Percentiles rank a stretch among this genome's conserved stretches.
These are phyloP conservation scores for Chenopodium formosanum DNA, from an alignment of 148 eudicot genomes.

Conservation along the genomic window DNA sequence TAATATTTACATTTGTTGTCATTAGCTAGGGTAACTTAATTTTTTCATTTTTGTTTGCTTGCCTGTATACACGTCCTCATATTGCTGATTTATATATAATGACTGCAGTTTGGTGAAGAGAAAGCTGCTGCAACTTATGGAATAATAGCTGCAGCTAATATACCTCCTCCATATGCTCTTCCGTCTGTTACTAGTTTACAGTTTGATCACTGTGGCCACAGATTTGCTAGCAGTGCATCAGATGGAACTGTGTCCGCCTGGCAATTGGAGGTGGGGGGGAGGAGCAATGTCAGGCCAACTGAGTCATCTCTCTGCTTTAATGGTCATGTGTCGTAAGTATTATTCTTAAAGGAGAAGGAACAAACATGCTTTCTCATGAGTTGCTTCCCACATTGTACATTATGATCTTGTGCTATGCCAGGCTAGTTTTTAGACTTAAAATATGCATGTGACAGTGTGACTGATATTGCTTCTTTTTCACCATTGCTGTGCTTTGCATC, in stretches of 20 bases:
- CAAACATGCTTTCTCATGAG: not conserved
- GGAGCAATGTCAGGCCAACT: slow-evolving; percentile 84
- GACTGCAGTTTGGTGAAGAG: slow-evolving; percentile 78
- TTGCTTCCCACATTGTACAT: not conserved
- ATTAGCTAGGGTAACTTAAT: not conserved
- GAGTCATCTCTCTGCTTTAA: slow-evolving; percentile 91
- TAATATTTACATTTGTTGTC: not conserved
- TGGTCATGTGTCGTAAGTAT: slow-evolving; percentile 79
- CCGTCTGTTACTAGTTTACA: slow-evolving; percentile 79
- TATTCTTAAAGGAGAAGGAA: not conserved
- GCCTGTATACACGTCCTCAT: not conserved
- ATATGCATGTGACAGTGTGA: not conserved
- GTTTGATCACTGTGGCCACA: slow-evolving; percentile 83
- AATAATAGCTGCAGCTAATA: slow-evolving; percentile 91
- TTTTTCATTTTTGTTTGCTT: not conserved
- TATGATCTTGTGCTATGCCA: not conserved
- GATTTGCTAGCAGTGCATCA: slow-evolving; percentile 88
- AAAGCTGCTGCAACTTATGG: slow-evolving; percentile 94
- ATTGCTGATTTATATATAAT: slow-evolving; percentile 10
- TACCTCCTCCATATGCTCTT: slow-evolving; percentile 96
- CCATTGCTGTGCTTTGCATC: not conserved
- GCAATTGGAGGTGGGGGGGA: slow-evolving; percentile 99
- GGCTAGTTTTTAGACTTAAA: not conserved
- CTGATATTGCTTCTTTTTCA: not conserved
- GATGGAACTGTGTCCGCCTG: slow-evolving; percentile 98